Percentiles rank a stretch among this genome's conserved stretches.
These are phyloP conservation scores for Leucocoprinus leucothites DNA, from an alignment of 768 basidiomycete species.

Conservation along the genomic window DNA sequence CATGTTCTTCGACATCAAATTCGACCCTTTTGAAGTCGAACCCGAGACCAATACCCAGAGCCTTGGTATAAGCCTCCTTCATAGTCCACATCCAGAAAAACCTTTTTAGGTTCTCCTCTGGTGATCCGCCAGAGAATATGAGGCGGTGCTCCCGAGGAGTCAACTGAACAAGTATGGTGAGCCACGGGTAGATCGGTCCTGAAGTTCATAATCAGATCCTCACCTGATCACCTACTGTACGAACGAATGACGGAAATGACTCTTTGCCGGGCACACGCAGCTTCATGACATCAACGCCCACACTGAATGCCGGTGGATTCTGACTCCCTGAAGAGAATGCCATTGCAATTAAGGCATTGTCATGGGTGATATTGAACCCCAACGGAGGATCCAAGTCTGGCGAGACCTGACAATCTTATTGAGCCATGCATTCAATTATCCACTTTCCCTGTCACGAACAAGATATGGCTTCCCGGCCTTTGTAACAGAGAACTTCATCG, in stretches of 20 bases:
- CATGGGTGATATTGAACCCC: constrained; percentile 81
- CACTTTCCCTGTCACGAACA: constrained; percentile 35
- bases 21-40: constrained; percentile 80
- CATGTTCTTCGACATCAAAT: constrained; percentile 52
- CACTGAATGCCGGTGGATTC: constrained; percentile 49
- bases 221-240: constrained; percentile 66
- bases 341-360: constrained; percentile 71
- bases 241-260: constrained; percentile 58
- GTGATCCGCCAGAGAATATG: constrained; percentile 37
- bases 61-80: constrained; percentile 92
- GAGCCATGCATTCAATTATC: neutral
- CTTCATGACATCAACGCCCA: constrained; percentile 86
- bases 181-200: neutral
- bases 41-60: constrained; percentile 77
- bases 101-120: constrained; percentile 49
- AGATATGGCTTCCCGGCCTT: constrained; percentile 74
- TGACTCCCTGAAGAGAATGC: constrained; percentile 45
- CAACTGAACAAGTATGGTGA: constrained; percentile 29
- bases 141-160: constrained; percentile 38
- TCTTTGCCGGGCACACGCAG: constrained; percentile 58
- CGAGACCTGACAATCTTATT: constrained; percentile 33
- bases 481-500: constrained; percentile 55
- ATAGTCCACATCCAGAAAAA: constrained; percentile 89
- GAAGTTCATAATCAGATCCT: constrained; percentile 12
- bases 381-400: constrained; percentile 49